Percentiles rank a stretch among this genome's conserved stretches.
phyloP scores from a whole-genome alignment of 371 early-diverging fungal genomes.

The Rhizomucor pusillus region DNA sequence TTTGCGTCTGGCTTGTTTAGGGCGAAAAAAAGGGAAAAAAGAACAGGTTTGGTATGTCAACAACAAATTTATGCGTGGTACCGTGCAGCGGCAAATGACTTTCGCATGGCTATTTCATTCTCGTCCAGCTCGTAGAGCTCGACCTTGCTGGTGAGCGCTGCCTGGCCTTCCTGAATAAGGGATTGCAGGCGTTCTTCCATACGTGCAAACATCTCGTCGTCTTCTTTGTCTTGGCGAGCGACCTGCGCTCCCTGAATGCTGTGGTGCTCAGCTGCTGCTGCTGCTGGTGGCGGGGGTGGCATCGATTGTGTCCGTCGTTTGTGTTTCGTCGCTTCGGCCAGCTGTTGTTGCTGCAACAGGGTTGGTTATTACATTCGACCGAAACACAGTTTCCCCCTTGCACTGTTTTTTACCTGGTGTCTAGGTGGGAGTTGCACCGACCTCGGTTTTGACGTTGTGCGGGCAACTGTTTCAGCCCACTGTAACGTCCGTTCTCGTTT shows the following conservation, averaged over 20 bases:
- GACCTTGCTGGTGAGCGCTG: slow-evolving; percentile 30
- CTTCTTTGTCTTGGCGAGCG: slow-evolving; percentile 11
- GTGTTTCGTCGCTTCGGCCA: not conserved
- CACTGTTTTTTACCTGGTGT: not conserved
- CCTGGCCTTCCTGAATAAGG: slow-evolving; percentile 41
- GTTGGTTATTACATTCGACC: too few species aligned
- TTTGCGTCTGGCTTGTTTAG: too few species aligned
- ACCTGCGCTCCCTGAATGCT: slow-evolving; percentile 1
- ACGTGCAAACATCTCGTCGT: slow-evolving; percentile 26
- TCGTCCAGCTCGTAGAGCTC: slow-evolving; percentile 23
- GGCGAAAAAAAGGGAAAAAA: too few species aligned
- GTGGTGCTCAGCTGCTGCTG: not conserved
- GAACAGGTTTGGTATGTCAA: too few species aligned
- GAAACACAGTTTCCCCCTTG: not conserved
- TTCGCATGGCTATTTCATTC: slow-evolving; percentile 24
- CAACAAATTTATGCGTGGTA: not conserved
- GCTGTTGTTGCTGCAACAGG: not conserved
- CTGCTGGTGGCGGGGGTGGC: slow-evolving; percentile 1
- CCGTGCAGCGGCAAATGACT: slow-evolving; percentile 16
- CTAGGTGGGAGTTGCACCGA: not conserved
- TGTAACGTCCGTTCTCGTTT: slow-evolving; percentile 12
- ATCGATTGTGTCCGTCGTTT: slow-evolving; percentile 2
- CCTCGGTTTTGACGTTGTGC: slow-evolving; percentile 1
- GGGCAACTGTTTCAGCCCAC: slow-evolving; percentile 18
- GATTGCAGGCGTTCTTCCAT: slow-evolving; percentile 35